These are phyloP conservation scores for Euphorbia celastroides DNA, from an alignment of 441 rosid species.

Conservation along the genomic window DNA sequence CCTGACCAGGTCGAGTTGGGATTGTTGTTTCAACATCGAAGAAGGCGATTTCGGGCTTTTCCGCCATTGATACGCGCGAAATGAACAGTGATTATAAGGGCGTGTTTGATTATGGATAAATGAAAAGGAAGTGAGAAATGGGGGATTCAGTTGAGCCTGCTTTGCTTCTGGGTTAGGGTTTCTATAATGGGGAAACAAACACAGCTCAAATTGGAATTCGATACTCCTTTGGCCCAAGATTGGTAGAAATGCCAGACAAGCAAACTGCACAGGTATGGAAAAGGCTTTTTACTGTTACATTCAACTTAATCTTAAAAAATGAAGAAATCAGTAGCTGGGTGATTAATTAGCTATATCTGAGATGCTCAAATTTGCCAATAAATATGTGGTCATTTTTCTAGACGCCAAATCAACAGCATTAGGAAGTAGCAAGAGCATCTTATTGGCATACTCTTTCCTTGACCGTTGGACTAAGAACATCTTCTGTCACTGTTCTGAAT, in stretches of 20 bases:
- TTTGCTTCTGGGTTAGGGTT: conserved; percentile 3
- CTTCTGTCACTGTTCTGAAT: too few species aligned
- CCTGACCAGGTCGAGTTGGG: conserved; percentile 55
- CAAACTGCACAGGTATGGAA: conserved; percentile 6
- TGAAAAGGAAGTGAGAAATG: conserved; percentile 4
- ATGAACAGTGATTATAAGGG: neutral
- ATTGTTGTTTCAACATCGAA: conserved; percentile 86
- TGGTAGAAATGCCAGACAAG: neutral
- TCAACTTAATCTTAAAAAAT: too few species aligned
- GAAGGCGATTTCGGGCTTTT: conserved; percentile 69
- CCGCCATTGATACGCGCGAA: conserved; percentile 15
- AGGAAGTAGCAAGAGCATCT: neutral
- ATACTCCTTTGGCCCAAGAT: neutral
- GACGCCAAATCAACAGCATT: neutral
- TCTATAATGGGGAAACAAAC: neutral
- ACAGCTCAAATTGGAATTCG: neutral
- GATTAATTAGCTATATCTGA: neutral
- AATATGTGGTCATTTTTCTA: neutral
- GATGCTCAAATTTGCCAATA: neutral
- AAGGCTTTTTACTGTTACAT: too few species aligned
- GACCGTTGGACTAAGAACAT: neutral
- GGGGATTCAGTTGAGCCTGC: neutral
- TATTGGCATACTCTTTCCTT: neutral
- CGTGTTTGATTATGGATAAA: neutral
- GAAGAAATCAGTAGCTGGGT: too few species aligned